A percentile compares a stretch with the other conserved stretches of the same genome.
phyloP scores from a whole-genome alignment of 2,329 filamentous ascomycete species.

The Arthrobotrys iridis region DNA sequence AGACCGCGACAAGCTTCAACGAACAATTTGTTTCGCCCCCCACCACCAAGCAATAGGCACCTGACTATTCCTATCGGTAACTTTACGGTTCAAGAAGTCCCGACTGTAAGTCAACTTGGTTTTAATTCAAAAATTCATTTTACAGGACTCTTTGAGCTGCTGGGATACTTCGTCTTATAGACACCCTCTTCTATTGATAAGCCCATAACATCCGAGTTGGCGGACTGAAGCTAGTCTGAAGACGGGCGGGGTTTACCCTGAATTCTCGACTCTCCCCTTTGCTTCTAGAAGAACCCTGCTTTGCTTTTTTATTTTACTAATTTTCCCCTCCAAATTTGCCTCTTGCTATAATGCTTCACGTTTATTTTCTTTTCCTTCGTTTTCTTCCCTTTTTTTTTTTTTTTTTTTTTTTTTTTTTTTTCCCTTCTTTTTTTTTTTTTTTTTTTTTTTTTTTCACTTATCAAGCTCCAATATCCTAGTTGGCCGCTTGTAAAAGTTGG shows the following conservation, averaged over 20 bases:
- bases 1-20: not conserved
- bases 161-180: not conserved
- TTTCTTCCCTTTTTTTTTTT: not conserved
- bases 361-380: too few species aligned
- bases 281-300: not conserved
- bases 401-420: not conserved
- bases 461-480: conserved; percentile 26
- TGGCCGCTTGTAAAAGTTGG: conserved; percentile 22
- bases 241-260: too few species aligned
- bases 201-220: not conserved
- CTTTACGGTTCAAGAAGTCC: not conserved
- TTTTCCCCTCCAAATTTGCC: not conserved
- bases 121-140: not conserved
- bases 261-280: too few species aligned
- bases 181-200: not conserved
- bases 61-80: not conserved
- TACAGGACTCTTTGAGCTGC: not conserved
- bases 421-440: not conserved
- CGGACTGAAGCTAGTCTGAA: not conserved
- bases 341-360: too few species aligned
- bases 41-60: not conserved
- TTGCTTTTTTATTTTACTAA: not conserved
- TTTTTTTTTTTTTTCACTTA: not conserved
- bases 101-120: not conserved
- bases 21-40: not conserved